Conservation (phyloP, 2,329 filamentous ascomycete species). For the Calonectria naviculata region DNA sequence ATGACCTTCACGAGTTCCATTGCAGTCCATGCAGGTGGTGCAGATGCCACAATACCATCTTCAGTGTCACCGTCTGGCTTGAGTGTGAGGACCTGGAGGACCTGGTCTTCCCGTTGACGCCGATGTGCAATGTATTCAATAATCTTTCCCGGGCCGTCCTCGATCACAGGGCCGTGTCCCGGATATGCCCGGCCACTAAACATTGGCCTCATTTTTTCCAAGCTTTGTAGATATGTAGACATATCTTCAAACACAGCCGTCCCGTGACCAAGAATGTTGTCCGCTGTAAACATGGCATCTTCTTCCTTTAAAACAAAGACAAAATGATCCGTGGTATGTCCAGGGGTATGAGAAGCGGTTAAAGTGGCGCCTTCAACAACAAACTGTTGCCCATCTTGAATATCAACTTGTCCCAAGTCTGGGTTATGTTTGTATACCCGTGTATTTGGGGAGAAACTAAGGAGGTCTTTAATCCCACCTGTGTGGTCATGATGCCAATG, state of each 20-base stretch:
- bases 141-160: conserved; percentile 78
- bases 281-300: conserved; percentile 86
- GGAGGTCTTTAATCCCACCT: conserved; percentile 78
- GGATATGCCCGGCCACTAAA: conserved; percentile 83
- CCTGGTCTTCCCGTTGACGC: conserved; percentile 81
- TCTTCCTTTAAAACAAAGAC: conserved; percentile 81
- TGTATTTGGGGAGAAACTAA: conserved; percentile 70
- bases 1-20: conserved; percentile 91
- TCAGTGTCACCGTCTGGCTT: conserved; percentile 44
- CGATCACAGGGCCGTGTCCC: conserved; percentile 84
- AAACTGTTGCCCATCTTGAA: conserved; percentile 65
- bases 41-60: conserved; percentile 39
- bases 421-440: conserved; percentile 76
- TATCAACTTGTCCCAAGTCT: conserved; percentile 55
- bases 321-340: conserved; percentile 88
- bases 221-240: conserved; percentile 72
- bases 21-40: conserved; percentile 66
- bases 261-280: conserved; percentile 89
- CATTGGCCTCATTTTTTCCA: conserved; percentile 74
- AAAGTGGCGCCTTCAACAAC: conserved; percentile 72
- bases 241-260: conserved; percentile 89
- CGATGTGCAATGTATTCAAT: conserved; percentile 87
- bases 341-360: conserved; percentile 68
- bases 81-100: conserved; percentile 69
- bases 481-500: conserved; percentile 95